phyloP scores from a whole-genome alignment of 768 basidiomycete species.

The Chalciporus chontae region DNA sequence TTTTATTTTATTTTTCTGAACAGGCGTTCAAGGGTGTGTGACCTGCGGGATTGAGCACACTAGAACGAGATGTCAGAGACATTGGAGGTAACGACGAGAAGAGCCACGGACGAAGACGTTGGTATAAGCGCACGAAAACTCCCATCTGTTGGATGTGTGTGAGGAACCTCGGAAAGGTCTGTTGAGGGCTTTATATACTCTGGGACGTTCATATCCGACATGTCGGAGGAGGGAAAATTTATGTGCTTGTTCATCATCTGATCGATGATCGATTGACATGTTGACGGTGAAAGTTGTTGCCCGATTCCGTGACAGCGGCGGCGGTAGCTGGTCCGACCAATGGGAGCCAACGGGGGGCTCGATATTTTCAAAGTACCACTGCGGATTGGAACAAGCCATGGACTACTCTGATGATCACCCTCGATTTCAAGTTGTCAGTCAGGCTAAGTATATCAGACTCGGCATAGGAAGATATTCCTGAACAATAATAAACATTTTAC shows the following conservation, averaged over 20 bases:
- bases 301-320: too few relatives aligned
- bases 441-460: too few relatives aligned
- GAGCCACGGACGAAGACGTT: conserved; percentile 24
- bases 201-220: conserved; percentile 24
- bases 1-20: conserved; percentile 9
- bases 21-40: conserved; percentile 26
- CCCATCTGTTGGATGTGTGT: conserved; percentile 33
- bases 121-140: conserved; percentile 28
- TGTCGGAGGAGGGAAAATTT: too few relatives aligned
- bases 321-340: too few relatives aligned
- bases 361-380: too few relatives aligned
- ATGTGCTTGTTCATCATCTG: too few relatives aligned
- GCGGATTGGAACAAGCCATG: too few relatives aligned
- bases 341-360: too few relatives aligned
- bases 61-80: conserved; percentile 13
- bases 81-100: background rate
- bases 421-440: too few relatives aligned
- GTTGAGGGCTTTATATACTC: conserved; percentile 18
- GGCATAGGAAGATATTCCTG: background rate
- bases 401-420: too few relatives aligned
- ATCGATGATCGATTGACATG: too few relatives aligned
- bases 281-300: too few relatives aligned
- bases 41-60: conserved; percentile 26
- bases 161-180: conserved; percentile 1
- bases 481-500: background rate